These are phyloP conservation scores for Plantago elongata DNA, from an alignment of 257 asterid species.

Conservation along the genomic window DNA sequence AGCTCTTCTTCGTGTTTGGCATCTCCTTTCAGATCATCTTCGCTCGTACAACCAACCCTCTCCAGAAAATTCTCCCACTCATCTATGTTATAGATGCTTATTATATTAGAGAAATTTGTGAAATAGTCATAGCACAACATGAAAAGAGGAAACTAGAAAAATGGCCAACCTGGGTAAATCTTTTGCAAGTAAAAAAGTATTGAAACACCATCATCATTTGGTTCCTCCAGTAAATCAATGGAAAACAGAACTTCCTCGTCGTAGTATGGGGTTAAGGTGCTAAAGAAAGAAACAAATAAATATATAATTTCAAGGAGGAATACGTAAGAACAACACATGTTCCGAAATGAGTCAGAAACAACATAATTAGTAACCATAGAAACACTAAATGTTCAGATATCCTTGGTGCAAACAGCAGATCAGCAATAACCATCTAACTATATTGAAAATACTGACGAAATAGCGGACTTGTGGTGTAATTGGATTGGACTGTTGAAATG, in stretches of 20 bases:
- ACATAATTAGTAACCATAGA: not conserved
- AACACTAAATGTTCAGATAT: not conserved
- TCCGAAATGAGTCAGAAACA: not conserved
- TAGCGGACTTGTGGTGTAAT: not conserved
- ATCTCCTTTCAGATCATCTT: slow-evolving; percentile 72
- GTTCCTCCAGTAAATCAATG: slow-evolving; percentile 58
- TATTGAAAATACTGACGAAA: not conserved
- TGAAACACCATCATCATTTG: slow-evolving; percentile 96
- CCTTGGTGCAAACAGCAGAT: not conserved
- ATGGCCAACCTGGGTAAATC: slow-evolving; percentile 73
- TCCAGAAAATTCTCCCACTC: slow-evolving; percentile 94
- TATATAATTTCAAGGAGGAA: not conserved
- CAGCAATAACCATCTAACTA: not conserved
- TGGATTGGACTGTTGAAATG: not conserved
- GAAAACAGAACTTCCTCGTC: slow-evolving; percentile 90
- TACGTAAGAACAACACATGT: not conserved
- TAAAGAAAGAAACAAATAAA: slow-evolving; percentile 29
- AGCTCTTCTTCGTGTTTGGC: slow-evolving; percentile 65
- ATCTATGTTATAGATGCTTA: slow-evolving; percentile 36
- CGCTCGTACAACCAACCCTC: slow-evolving; percentile 59
- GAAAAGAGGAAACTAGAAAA: slow-evolving; percentile 17
- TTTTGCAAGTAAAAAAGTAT: slow-evolving; percentile 86
- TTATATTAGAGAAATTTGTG: slow-evolving; percentile 14
- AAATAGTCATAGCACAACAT: slow-evolving; percentile 14
- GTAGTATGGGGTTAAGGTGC: slow-evolving; percentile 86